Evolutionary conservation across 2,329 filamentous ascomycete species (phyloP), one percentile per base, ranked within the genome.

Genomic region (Epichloe uncinata): DNA sequence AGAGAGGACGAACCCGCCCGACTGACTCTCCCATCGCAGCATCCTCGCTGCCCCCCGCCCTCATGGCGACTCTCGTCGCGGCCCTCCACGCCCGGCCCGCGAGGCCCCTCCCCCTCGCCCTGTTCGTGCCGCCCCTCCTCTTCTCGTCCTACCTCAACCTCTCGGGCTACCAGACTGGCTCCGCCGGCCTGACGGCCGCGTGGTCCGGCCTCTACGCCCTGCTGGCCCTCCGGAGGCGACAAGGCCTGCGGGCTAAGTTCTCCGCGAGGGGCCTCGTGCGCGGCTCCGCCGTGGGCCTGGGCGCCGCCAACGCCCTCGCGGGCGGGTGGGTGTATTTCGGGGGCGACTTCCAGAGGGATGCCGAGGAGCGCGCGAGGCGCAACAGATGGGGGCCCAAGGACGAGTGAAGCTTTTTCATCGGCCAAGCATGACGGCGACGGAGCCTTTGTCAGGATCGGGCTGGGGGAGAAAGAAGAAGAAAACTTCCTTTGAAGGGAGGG

Each of bases 121-220:
- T 74, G 55, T 71, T 73, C 59, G 63, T 68, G n/a, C 73, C 51
- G 9, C 41, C 46, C 4, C 43, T 53, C 30, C 47, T 54, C 18
- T 78, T 80, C 64, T 68, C 72, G 49, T 73, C 71, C 60, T 81
- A 81, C 65, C 71, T 79, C 58, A 79, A 78, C 61, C 70, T 81
- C 6, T 74, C 77, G 18, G 77, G 77, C 52, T 79, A 75, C 66
- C 72, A 71, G 53, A 77, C 74, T 4, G 77, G 78, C 59, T 71
- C 70, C 50, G 78, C 77, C 2, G 78, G 75, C 47, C 64, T 80
- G 50, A 70, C 73, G 0, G 74, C 74, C 48, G 75, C 77, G 15
- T 75, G 74, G 66, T 77, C 73, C 42, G 77, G 77, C 33, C 67
- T 79, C 15, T 81, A 81, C 61, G 71, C 73, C 4, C 64, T 81